Percentiles rank a stretch among this genome's conserved stretches.
phyloP scores from a whole-genome alignment of 2,329 filamentous ascomycete genomes.

The Zymoseptoria ardabiliae region DNA sequence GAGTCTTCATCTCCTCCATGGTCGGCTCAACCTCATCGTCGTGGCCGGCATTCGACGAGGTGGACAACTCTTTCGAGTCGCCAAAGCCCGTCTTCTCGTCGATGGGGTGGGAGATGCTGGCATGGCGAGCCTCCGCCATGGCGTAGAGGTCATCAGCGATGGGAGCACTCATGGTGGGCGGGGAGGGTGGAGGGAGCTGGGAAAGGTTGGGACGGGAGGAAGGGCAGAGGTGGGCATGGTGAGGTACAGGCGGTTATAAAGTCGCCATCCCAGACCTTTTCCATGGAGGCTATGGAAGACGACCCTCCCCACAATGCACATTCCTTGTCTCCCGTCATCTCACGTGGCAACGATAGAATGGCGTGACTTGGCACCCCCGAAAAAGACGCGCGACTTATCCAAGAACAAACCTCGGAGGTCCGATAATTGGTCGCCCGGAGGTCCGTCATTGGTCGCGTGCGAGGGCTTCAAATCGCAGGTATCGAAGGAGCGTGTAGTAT shows the following conservation, averaged over 20 bases:
- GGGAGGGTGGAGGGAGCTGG: background rate
- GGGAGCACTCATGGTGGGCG: slow-evolving; percentile 10
- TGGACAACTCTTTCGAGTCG: slow-evolving; percentile 10
- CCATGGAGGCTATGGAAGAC: background rate
- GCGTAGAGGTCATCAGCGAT: slow-evolving; percentile 16
- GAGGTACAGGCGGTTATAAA: background rate
- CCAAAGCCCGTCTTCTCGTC: slow-evolving; percentile 12
- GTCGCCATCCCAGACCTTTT: too few relatives aligned
- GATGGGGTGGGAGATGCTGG: slow-evolving; percentile 10
- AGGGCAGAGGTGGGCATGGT: background rate
- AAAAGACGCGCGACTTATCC: background rate
- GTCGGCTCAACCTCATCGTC: slow-evolving; percentile 33
- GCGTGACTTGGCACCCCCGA: background rate
- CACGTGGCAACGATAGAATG: background rate
- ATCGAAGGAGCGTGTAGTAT: background rate
- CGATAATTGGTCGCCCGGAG: background rate
- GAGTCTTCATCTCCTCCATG: slow-evolving; percentile 36
- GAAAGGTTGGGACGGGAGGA: background rate
- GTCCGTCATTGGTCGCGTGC: slow-evolving; percentile 4
- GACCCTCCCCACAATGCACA: background rate
- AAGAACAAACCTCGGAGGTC: background rate
- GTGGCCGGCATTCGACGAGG: slow-evolving; percentile 6
- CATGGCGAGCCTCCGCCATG: slow-evolving; percentile 20
- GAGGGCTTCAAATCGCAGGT: background rate
- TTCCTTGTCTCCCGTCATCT: background rate